Percentiles rank a stretch among this genome's conserved stretches.
These are phyloP conservation scores for Claviceps pusilla DNA, from an alignment of 2,329 filamentous ascomycete species.

Conservation along the genomic window DNA sequence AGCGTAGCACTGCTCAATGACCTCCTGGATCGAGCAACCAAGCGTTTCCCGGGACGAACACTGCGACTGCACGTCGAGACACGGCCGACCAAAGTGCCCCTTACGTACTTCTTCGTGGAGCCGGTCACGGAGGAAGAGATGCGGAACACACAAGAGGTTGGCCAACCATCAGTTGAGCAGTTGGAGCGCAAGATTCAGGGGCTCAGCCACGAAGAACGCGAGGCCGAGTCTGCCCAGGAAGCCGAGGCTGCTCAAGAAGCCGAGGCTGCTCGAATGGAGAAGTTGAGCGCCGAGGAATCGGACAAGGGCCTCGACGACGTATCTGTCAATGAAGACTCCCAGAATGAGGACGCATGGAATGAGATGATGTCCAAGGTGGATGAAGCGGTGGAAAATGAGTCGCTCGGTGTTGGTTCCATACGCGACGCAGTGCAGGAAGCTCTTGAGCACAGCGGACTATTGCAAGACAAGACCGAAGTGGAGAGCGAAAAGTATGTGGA, in stretches of 20 bases:
- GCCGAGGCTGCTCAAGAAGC: constrained; percentile 9
- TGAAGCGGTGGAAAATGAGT: constrained; percentile 42
- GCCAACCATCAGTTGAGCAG: constrained; percentile 47
- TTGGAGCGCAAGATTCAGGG: constrained; percentile 52
- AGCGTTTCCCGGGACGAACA: constrained; percentile 59
- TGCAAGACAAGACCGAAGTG: constrained; percentile 28
- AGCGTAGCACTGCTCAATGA: constrained; percentile 70
- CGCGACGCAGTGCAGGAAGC: constrained; percentile 40
- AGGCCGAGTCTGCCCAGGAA: constrained; percentile 9
- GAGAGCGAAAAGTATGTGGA: constrained; percentile 35
- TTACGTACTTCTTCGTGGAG: constrained; percentile 83
- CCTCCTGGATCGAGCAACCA: constrained; percentile 58
- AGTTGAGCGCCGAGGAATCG: constrained; percentile 10
- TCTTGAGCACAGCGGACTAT: constrained; percentile 37
- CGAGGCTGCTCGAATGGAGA: constrained; percentile 8
- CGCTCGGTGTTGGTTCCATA: constrained; percentile 34
- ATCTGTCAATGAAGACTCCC: constrained; percentile 7
- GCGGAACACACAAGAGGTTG: constrained; percentile 54
- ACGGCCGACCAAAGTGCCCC: constrained; percentile 39
- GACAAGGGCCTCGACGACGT: constrained; percentile 10
- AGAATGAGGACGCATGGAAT: constrained; percentile 32
- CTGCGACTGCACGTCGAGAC: constrained; percentile 75
- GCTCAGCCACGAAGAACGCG: constrained; percentile 21
- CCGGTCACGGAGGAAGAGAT: constrained; percentile 64
- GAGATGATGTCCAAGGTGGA: constrained; percentile 40